Base-by-base conservation (phyloP, 1,284 basidiomycete genomes). In the Grifola frondosa region DNA sequence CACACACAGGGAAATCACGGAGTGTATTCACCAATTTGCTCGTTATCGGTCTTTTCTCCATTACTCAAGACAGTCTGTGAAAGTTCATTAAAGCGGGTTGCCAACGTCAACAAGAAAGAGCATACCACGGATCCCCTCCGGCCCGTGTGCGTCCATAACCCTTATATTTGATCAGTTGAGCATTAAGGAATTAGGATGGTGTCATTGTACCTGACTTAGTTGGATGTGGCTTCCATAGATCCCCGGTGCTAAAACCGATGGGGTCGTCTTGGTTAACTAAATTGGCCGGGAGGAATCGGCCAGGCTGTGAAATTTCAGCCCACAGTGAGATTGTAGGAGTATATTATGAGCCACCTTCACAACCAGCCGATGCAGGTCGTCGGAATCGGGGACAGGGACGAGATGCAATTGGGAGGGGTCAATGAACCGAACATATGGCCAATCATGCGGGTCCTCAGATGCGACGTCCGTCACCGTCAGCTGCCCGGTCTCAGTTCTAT, bases 1-100 rank as follows among this genome's bases (percentile, higher is more conserved):
- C 30, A n/a, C 13, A 13, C n/a, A 31, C 8, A 6, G 30, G 19
- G 6, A 8, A 8, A n/a, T 6, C 10, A 28, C 6, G 30, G 13
- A 31, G 6, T 31, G 30, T 6, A 40, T 34, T n/a, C 33, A 53
- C 54, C 50, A 13, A 57, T 28, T 38, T 57, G 53, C 26, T 46
- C 48, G 44, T 52, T 54, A 34, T 57, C 53, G 4, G 54, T 53
- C 42, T 57, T 57, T 37, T 57, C 54, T 13, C 54, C 54, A 25
- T 50, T 57, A 40, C 46, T 53, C 5, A 57, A 43, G 13, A 57
- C 54, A 8, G 48, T 52, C 54, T 56, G 21, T 13, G 10, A n/a
- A 22, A 6, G 16, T 21, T 37, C 20, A 11, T 5, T 13, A 12
- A 35, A 12, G 13, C 25, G 13, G 12, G 30, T 37, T 26, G 17